A percentile compares a stretch with the other conserved stretches of the same genome.
Conservation (phyloP, 1,284 basidiomycete genomes). For the Grifola frondosa region DNA sequence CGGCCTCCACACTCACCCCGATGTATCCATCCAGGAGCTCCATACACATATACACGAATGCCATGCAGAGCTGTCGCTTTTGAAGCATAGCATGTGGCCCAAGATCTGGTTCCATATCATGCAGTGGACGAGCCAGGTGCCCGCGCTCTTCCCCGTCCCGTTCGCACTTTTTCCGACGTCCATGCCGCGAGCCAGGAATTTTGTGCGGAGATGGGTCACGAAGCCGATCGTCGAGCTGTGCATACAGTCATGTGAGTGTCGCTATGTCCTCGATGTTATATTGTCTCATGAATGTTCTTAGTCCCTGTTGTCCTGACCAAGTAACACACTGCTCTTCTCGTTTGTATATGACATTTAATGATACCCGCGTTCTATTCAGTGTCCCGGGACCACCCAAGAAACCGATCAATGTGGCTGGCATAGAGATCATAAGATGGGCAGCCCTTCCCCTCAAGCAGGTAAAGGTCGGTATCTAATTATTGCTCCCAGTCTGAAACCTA, state of each 20-base stretch:
- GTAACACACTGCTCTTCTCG: constrained; percentile 7
- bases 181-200: constrained; percentile 5
- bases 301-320: constrained; percentile 28
- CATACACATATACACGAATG: constrained; percentile 28
- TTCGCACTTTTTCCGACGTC: constrained; percentile 24
- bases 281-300: constrained; percentile 5
- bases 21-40: constrained; percentile 16
- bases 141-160: constrained; percentile 24
- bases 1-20: constrained; percentile 10
- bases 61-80: constrained; percentile 26
- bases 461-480: constrained; percentile 18
- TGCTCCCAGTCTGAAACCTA: neutral
- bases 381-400: constrained; percentile 30
- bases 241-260: constrained; percentile 24
- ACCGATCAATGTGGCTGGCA: constrained; percentile 25
- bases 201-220: constrained; percentile 18
- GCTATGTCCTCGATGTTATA: neutral
- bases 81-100: constrained; percentile 31
- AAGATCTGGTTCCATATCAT: constrained; percentile 24
- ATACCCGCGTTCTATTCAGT: constrained; percentile 8
- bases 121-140: constrained; percentile 28
- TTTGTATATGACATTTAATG: neutral
- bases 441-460: constrained; percentile 33
- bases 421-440: constrained; percentile 28
- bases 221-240: constrained; percentile 22